A percentile compares a stretch with the other conserved stretches of the same genome.
phyloP scores from a whole-genome alignment of 1,139 yeast genomes.

The Arxiozyma bovina region DNA sequence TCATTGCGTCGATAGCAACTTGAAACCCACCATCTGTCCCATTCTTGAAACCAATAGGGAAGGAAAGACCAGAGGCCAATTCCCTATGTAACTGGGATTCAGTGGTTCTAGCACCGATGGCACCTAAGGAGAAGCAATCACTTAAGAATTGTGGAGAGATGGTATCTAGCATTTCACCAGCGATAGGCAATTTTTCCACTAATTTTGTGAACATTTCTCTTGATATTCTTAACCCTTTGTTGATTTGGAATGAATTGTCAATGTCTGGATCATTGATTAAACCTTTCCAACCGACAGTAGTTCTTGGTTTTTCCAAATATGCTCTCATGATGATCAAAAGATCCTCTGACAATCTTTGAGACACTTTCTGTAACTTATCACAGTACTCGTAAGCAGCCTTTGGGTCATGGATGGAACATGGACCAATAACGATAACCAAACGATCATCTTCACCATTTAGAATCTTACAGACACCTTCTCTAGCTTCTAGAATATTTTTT shows the following conservation, averaged over 20 bases:
- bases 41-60: conserved; percentile 96
- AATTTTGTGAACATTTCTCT: conserved; percentile 79
- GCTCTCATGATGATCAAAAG: conserved; percentile 92
- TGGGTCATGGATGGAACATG: conserved; percentile 95
- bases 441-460: conserved; percentile 74
- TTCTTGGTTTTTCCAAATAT: conserved; percentile 93
- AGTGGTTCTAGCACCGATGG: conserved; percentile 96
- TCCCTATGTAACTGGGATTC: conserved; percentile 96
- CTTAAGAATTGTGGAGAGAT: conserved; percentile 90
- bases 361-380: conserved; percentile 47
- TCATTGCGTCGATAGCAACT: conserved; percentile 88
- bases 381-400: conserved; percentile 87
- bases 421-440: conserved; percentile 78
- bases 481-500: conserved; percentile 59
- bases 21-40: conserved; percentile 92
- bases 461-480: conserved; percentile 65
- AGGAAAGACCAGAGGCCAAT: conserved; percentile 86
- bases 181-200: conserved; percentile 80
- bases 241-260: conserved; percentile 87
- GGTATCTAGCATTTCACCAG: conserved; percentile 96
- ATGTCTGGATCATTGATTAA: conserved; percentile 94
- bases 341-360: conserved; percentile 62
- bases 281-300: conserved; percentile 99
- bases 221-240: conserved; percentile 84
- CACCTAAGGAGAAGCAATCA: conserved; percentile 87